A percentile compares a stretch with the other conserved stretches of the same genome.
These are phyloP conservation scores for Peronospora tabacina DNA, from an alignment of 352 stramenopile species.

Conservation along the genomic window DNA sequence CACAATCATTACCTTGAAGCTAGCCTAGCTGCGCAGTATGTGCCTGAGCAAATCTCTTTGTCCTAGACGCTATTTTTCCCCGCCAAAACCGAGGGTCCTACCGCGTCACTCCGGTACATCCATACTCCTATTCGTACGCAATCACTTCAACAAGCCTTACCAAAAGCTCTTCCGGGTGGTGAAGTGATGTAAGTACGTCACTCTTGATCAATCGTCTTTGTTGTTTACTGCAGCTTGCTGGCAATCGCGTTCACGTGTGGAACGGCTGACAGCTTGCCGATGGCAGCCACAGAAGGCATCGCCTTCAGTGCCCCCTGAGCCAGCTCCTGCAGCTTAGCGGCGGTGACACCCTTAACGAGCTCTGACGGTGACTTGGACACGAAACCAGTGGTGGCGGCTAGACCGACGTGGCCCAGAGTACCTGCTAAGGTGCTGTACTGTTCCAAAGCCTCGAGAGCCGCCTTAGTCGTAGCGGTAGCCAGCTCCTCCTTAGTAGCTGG, in stretches of 20 bases:
- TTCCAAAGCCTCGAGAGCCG: slow-evolving; percentile 38
- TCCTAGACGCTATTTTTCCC: slow-evolving; percentile 8
- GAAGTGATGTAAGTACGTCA: slow-evolving; percentile 33
- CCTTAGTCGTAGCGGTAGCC: slow-evolving; percentile 59
- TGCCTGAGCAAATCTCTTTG: slow-evolving; percentile 10
- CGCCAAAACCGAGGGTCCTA: slow-evolving; percentile 14
- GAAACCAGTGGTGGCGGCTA: slow-evolving; percentile 29
- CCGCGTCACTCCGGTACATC: slow-evolving; percentile 12
- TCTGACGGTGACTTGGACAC: slow-evolving; percentile 36
- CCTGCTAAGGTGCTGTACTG: slow-evolving; percentile 37
- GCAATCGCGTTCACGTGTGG: slow-evolving; percentile 64
- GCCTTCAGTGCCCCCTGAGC: slow-evolving; percentile 67
- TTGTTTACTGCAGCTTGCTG: slow-evolving; percentile 74
- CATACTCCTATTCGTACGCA: slow-evolving; percentile 20
- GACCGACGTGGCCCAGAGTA: slow-evolving; percentile 35
- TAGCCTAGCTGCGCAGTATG: slow-evolving; percentile 11
- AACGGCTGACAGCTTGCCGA: slow-evolving; percentile 64
- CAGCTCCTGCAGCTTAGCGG: slow-evolving; percentile 64
- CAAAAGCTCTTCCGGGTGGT: slow-evolving; percentile 20
- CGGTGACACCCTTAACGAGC: slow-evolving; percentile 42
- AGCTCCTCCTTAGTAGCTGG: slow-evolving; percentile 64
- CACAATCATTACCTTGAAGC: slow-evolving; percentile 6
- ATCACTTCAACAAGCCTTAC: slow-evolving; percentile 24
- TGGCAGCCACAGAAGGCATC: slow-evolving; percentile 64
- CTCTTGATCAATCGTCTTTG: slow-evolving; percentile 22